A percentile compares a stretch with the other conserved stretches of the same genome.
These are phyloP conservation scores for Trichaptum fuscoviolaceum DNA, from an alignment of 768 basidiomycete species.

Conservation along the genomic window DNA sequence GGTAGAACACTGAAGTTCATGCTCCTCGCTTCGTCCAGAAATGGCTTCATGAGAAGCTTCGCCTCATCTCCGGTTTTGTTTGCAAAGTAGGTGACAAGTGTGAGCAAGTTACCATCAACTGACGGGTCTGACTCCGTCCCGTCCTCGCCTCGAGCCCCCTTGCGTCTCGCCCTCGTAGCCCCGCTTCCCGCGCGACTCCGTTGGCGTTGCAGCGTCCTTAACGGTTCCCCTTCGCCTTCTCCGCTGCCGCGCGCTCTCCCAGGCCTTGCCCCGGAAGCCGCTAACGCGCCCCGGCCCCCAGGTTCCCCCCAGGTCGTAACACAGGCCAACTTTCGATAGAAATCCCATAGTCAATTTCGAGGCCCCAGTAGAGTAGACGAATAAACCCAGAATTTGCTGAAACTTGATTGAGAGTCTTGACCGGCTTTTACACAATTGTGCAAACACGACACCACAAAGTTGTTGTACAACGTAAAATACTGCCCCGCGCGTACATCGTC, in stretches of 20 bases:
- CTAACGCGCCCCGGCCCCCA: too few species aligned
- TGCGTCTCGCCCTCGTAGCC: too few species aligned
- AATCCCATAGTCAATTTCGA: neutral
- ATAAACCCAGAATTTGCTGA: neutral
- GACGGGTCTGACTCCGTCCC: too few species aligned
- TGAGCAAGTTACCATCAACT: conserved; percentile 5
- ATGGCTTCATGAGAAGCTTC: conserved; percentile 17
- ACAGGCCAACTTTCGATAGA: too few species aligned
- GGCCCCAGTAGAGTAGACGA: neutral
- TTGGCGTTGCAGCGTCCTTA: too few species aligned
- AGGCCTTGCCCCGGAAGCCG: too few species aligned
- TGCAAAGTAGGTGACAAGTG: conserved; percentile 18
- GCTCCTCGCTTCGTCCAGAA: conserved; percentile 15
- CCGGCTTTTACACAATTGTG: neutral
- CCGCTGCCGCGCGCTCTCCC: too few species aligned
- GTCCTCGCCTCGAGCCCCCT: too few species aligned
- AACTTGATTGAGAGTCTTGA: neutral
- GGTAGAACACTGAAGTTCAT: neutral
- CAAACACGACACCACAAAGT: neutral
- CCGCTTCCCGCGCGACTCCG: too few species aligned
- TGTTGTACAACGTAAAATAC: conserved; percentile 4
- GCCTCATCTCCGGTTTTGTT: conserved; percentile 14
- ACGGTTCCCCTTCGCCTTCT: too few species aligned
- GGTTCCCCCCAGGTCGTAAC: too few species aligned
- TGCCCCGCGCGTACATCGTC: conserved; percentile 26